phyloP scores from a whole-genome alignment of 495 filamentous ascomycete genomes.

The Aspergillus cavernicola region DNA sequence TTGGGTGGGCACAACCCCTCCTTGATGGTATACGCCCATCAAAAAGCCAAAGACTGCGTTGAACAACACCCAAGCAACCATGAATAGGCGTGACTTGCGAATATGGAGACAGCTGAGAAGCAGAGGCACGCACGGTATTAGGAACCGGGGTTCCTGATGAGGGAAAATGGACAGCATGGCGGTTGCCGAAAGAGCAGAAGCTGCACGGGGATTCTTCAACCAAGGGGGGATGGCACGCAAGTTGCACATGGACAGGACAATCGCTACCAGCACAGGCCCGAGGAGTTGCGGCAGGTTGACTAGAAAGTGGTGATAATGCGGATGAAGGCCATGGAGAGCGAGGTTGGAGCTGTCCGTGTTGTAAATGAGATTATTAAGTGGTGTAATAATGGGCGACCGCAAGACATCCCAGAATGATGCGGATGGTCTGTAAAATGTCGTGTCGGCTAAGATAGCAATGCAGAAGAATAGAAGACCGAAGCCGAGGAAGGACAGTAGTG shows the following conservation, averaged over 20 bases:
- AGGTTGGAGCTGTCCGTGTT: slow-evolving; percentile 75
- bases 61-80: slow-evolving; percentile 74
- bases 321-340: slow-evolving; percentile 85
- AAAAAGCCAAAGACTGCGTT: slow-evolving; percentile 73
- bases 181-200: slow-evolving; percentile 79
- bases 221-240: slow-evolving; percentile 43
- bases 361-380: slow-evolving; percentile 87
- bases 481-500: slow-evolving; percentile 56
- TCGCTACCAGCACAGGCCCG: slow-evolving; percentile 74
- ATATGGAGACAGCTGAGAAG: slow-evolving; percentile 77
- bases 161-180: slow-evolving; percentile 76
- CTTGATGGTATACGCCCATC: slow-evolving; percentile 94
- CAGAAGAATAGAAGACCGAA: slow-evolving; percentile 60
- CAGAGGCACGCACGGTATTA: slow-evolving; percentile 85
- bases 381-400: slow-evolving; percentile 71
- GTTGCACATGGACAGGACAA: slow-evolving; percentile 54
- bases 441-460: slow-evolving; percentile 76
- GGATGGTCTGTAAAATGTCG: slow-evolving; percentile 68
- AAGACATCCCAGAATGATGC: slow-evolving; percentile 49
- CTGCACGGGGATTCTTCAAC: slow-evolving; percentile 49
- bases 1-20: slow-evolving; percentile 83
- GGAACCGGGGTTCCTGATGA: slow-evolving; percentile 93
- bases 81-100: slow-evolving; percentile 60
- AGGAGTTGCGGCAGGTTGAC: slow-evolving; percentile 85
- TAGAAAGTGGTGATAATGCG: slow-evolving; percentile 83